phyloP scores from a whole-genome alignment of 2,329 filamentous ascomycete genomes.

The Scedosporium apiospermum region DNA sequence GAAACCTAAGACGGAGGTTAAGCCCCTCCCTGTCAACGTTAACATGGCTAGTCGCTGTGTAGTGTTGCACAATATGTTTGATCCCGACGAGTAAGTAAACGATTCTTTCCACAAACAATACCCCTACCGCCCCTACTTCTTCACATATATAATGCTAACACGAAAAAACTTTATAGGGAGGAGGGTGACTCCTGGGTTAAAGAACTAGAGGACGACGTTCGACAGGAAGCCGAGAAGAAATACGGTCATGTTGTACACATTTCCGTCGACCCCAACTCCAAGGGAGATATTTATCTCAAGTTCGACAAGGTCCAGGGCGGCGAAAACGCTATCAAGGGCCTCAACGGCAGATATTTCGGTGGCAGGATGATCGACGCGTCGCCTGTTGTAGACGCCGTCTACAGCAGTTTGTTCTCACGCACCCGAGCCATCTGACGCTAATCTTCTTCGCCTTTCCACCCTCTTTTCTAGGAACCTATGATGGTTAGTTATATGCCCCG shows the following conservation, averaged over 20 bases:
- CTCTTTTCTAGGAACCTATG: slow-evolving; percentile 35
- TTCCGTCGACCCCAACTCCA: slow-evolving; percentile 82
- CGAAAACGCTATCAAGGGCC: slow-evolving; percentile 93
- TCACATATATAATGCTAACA: slow-evolving; percentile 21
- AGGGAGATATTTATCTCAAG: slow-evolving; percentile 96
- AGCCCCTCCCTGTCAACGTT: slow-evolving; percentile 73
- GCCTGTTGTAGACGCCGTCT: slow-evolving; percentile 96
- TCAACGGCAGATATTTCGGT: slow-evolving; percentile 95
- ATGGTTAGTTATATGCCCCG: not conserved
- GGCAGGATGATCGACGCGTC: slow-evolving; percentile 87
- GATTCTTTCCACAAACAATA: not conserved
- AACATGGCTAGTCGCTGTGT: slow-evolving; percentile 92
- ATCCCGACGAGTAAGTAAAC: slow-evolving; percentile 71
- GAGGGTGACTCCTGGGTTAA: slow-evolving; percentile 83
- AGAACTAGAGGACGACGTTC: slow-evolving; percentile 88
- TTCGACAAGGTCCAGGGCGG: slow-evolving; percentile 93
- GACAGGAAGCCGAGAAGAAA: slow-evolving; percentile 83
- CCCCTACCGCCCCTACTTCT: not conserved
- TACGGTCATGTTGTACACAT: slow-evolving; percentile 98
- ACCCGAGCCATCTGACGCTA: slow-evolving; percentile 70
- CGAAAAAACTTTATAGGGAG: slow-evolving; percentile 47
- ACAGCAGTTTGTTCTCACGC: slow-evolving; percentile 90
- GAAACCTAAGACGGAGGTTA: slow-evolving; percentile 70
- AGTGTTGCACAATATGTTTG: slow-evolving; percentile 91
- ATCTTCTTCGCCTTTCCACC: slow-evolving; percentile 37